phyloP scores from a whole-genome alignment of 352 stramenopile genomes.

The Globisporangium heterothallicum region DNA sequence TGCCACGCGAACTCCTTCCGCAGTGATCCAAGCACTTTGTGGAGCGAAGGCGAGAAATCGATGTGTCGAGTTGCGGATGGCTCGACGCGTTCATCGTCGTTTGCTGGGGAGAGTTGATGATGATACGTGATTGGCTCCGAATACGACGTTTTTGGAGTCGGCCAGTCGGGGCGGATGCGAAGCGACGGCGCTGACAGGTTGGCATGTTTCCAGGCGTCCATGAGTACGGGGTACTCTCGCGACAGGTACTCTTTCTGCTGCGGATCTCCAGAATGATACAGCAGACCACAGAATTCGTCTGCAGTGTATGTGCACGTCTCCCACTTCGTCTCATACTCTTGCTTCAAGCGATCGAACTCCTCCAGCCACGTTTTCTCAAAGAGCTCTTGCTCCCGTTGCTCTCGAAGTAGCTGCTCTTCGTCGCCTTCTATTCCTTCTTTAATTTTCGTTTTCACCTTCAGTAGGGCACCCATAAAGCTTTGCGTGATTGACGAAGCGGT shows the following conservation, averaged over 20 bases:
- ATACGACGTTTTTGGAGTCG: slow-evolving; percentile 19
- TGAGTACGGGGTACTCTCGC: slow-evolving; percentile 50
- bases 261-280: slow-evolving; percentile 44
- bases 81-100: neutral
- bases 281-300: slow-evolving; percentile 59
- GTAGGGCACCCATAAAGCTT: slow-evolving; percentile 41
- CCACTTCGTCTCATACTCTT: slow-evolving; percentile 44
- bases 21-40: slow-evolving; percentile 23
- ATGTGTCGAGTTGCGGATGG: slow-evolving; percentile 11
- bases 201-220: slow-evolving; percentile 44
- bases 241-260: slow-evolving; percentile 42
- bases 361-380: slow-evolving; percentile 56
- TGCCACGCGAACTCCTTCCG: slow-evolving; percentile 46
- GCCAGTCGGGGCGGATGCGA: slow-evolving; percentile 36
- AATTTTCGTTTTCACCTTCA: slow-evolving; percentile 57
- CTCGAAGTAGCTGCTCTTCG: slow-evolving; percentile 24
- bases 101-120: neutral
- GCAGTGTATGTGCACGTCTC: slow-evolving; percentile 62
- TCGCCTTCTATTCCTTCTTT: slow-evolving; percentile 44
- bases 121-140: slow-evolving; percentile 16
- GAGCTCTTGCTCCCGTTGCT: slow-evolving; percentile 36
- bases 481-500: slow-evolving; percentile 18
- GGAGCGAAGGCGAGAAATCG: slow-evolving; percentile 23
- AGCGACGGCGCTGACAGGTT: slow-evolving; percentile 9
- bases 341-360: slow-evolving; percentile 47